Evolutionary conservation across 148 eudicot genomes (phyloP).

Genomic region (Gaultheria prostrata): DNA sequence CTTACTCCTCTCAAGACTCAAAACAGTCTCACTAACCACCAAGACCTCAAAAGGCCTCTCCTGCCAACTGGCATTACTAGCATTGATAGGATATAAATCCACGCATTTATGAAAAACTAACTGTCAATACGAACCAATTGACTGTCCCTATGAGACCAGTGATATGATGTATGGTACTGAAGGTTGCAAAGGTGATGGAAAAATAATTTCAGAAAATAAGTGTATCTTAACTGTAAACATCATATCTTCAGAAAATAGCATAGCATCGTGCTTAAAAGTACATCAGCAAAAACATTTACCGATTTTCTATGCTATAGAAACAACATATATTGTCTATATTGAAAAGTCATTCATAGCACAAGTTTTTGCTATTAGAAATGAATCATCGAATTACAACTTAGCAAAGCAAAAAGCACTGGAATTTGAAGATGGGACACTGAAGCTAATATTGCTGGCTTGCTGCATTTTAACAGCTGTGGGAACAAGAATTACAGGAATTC

Average conservation of each 20-base stretch:
- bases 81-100: background rate
- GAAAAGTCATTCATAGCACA: background rate
- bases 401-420: background rate
- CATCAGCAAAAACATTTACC: too few species aligned
- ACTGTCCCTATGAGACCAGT: background rate
- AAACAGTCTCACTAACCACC: too few species aligned
- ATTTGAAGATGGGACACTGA: background rate
- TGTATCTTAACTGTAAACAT: too few species aligned
- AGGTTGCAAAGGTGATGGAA: too few species aligned
- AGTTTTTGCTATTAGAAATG: background rate
- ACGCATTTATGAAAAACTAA: background rate
- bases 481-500: background rate
- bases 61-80: too few species aligned
- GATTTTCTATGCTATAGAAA: background rate
- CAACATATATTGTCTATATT: background rate
- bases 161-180: too few species aligned
- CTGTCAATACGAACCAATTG: background rate
- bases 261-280: too few species aligned
- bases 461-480: background rate
- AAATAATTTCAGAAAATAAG: too few species aligned
- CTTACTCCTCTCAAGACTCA: too few species aligned
- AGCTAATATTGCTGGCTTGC: background rate
- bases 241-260: too few species aligned
- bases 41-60: too few species aligned
- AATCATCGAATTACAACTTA: background rate